Evolutionary conservation across 2,329 filamentous ascomycete genomes (phyloP), one percentile per base, ranked within the genome.

Genomic region (Aspergillus fischeri): DNA sequence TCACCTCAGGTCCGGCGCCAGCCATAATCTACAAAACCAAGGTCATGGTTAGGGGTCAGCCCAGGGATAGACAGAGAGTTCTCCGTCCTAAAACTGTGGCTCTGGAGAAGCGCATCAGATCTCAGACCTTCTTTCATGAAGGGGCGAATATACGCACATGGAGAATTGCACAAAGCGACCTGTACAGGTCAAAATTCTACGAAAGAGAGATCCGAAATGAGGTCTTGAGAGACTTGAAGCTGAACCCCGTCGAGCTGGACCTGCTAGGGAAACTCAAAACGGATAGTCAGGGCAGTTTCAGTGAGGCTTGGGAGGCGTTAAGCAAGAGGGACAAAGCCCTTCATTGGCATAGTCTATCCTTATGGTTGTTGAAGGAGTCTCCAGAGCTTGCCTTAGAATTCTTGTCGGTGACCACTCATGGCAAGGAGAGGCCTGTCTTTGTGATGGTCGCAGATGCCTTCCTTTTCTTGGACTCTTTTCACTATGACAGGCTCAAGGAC

Each of bases 401-500:
- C 60, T 63, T 84, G 21, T 60, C 72, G 24, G 71, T 68, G 10
- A 73, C 72, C 6, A 78, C 76, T 3, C 66, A 75, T 44, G 54
- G 52, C n/a, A 54, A 60, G 11, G 69, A 71, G 3, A 73, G 57
- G 65, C 76, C 71, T n/a, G 71, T 68, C 25, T 73, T 68, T 52
- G 67, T 65, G 38, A 74, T 78, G 61, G 67, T 80, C 11, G 72
- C 74, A 29, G 80, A 83, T 63, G 78, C 76, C 54, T 70, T 83
- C 25, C 62, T 73, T 21, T 78, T 78, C 58, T 63, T 83, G 48
- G 68, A 77, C 42, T 64, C 67, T 47, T 69, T 71, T 47, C 70
- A 71, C 55, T 67, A 69, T 45, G 58, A 65, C 4, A 58, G 70
- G 28, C 66, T 78, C 44, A 59, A 62, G 10, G 38, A 60, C 45